Conservation (phyloP, 768 basidiomycete species). For the Sarcodon aspratus region DNA sequence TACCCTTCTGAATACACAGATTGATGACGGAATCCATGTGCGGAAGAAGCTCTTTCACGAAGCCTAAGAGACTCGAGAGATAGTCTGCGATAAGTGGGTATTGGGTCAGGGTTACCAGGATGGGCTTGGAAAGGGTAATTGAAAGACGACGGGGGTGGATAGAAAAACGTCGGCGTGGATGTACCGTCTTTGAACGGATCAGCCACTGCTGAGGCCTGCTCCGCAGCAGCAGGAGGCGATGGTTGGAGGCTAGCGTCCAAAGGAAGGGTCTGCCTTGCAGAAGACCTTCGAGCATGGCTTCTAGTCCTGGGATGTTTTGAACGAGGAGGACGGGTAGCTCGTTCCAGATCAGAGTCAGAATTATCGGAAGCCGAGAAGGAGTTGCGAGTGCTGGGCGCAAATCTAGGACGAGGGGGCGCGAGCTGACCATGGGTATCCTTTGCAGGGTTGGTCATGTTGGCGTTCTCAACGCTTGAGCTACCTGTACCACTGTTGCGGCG, state of each 20-base stretch:
- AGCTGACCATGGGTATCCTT: conserved; percentile 6
- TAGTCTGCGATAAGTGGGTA: conserved; percentile 12
- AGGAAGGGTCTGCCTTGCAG: neutral
- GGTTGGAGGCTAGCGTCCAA: neutral
- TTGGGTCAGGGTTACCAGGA: conserved; percentile 51
- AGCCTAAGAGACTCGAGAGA: conserved; percentile 6
- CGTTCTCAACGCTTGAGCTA: neutral
- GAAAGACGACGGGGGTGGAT: conserved; percentile 31
- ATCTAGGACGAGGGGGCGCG: conserved; percentile 9
- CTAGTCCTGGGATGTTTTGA: conserved; percentile 5
- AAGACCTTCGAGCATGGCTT: neutral
- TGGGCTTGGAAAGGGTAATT: conserved; percentile 47
- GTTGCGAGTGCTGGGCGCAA: conserved; percentile 2
- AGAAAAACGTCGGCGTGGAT: neutral
- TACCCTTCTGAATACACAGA: no score
- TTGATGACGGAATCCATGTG: neutral
- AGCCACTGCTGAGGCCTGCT: conserved; percentile 7
- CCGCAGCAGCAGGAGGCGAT: conserved; percentile 8
- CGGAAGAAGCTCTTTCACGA: neutral
- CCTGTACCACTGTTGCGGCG: neutral
- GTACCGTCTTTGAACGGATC: neutral
- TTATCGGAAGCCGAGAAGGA: conserved; percentile 12
- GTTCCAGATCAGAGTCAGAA: conserved; percentile 19
- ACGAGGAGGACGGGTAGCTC: conserved; percentile 10
- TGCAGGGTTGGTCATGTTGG: conserved; percentile 5